phyloP scores from a whole-genome alignment of 140 eudicot species.

The Flaveria floridana region DNA sequence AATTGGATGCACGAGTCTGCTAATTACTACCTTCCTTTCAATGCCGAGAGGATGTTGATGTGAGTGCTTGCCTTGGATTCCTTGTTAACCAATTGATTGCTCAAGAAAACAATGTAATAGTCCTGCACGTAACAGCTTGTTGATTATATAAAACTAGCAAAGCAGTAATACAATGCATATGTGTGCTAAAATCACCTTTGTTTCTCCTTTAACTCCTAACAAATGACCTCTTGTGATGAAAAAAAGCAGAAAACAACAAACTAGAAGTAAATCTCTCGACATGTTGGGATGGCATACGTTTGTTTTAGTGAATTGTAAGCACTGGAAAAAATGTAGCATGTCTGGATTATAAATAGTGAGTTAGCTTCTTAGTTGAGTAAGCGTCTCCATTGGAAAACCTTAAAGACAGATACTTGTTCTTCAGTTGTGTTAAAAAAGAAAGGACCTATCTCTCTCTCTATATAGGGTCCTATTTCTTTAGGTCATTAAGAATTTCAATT shows the following conservation, averaged over 20 bases:
- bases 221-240: conserved; percentile 26
- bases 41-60: conserved; percentile 50
- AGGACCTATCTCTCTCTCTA: conserved; percentile 23
- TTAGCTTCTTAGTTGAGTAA: conserved; percentile 47
- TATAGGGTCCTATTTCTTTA: background rate
- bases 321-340: conserved; percentile 7
- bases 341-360: conserved; percentile 34
- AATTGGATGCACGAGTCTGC: background rate
- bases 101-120: conserved; percentile 79
- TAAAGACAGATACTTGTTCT: conserved; percentile 30
- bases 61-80: conserved; percentile 46
- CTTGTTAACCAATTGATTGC: conserved; percentile 37
- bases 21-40: conserved; percentile 66
- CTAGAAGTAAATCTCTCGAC: conserved; percentile 31
- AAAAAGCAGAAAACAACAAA: conserved; percentile 37
- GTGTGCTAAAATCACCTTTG: conserved; percentile 35
- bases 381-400: conserved; percentile 33
- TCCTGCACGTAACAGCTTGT: conserved; percentile 47
- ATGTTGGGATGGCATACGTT: conserved; percentile 25
- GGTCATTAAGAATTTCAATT: conserved; percentile 13
- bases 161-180: background rate
- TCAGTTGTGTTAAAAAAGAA: conserved; percentile 30
- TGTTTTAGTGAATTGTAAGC: conserved; percentile 25
- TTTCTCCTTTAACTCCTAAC: conserved; percentile 40
- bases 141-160: background rate